phyloP scores from a whole-genome alignment of 306 rosid species.

The Crataegus laevigata region DNA sequence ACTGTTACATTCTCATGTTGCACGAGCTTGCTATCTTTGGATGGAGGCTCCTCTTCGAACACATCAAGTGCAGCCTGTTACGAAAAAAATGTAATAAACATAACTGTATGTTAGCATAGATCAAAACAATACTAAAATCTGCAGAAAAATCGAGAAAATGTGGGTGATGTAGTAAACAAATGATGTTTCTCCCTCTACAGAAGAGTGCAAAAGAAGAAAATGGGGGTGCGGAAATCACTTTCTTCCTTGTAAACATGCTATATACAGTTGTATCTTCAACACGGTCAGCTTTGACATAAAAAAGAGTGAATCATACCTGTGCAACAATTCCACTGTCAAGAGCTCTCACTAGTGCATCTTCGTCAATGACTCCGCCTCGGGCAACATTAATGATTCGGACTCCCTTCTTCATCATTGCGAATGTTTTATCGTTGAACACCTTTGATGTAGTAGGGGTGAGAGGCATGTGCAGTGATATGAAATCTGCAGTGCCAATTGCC shows the following conservation, averaged over 20 bases:
- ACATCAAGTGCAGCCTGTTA: slow-evolving; percentile 90
- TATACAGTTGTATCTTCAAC: background rate
- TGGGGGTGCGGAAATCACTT: too few species aligned
- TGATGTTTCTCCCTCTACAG: background rate
- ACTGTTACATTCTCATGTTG: slow-evolving; percentile 73
- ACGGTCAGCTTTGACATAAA: background rate
- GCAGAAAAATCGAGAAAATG: background rate
- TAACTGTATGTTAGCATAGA: background rate
- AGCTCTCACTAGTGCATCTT: slow-evolving; percentile 73
- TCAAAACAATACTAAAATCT: background rate
- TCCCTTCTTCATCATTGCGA: slow-evolving; percentile 75
- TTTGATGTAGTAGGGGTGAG: slow-evolving; percentile 72
- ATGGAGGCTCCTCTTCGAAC: slow-evolving; percentile 76
- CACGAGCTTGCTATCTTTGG: slow-evolving; percentile 68
- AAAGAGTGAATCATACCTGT: slow-evolving; percentile 41
- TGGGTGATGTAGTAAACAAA: background rate
- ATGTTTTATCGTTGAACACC: slow-evolving; percentile 61
- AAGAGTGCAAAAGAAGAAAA: background rate
- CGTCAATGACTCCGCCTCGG: slow-evolving; percentile 91
- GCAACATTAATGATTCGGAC: slow-evolving; percentile 77
- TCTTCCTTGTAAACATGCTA: background rate
- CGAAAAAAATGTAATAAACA: background rate
- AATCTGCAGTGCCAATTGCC: slow-evolving; percentile 67
- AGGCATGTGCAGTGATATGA: slow-evolving; percentile 89
- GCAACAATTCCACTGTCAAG: slow-evolving; percentile 79